These are phyloP conservation scores for Yueomyces sp. DNA, from an alignment of 1,139 yeast species.

Conservation along the genomic window DNA sequence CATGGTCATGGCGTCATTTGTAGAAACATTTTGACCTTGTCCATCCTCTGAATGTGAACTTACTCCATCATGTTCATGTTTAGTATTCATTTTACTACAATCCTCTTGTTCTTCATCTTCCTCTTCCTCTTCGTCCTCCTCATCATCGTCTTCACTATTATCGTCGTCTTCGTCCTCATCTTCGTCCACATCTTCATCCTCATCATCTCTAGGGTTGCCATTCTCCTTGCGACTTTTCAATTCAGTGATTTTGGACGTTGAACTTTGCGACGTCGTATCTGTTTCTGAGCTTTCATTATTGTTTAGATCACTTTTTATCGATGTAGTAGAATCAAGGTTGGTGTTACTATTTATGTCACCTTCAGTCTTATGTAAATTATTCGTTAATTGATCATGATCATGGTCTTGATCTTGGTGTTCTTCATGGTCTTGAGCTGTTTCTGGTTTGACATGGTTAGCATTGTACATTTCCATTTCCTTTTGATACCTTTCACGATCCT, in stretches of 20 bases:
- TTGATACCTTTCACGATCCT: conserved; percentile 65
- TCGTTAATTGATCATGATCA: not conserved
- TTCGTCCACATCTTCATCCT: conserved; percentile 10
- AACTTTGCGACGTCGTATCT: not conserved
- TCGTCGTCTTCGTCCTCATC: conserved; percentile 11
- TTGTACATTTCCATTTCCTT: conserved; percentile 61
- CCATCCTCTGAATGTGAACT: too few relatives aligned
- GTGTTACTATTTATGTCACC: not conserved
- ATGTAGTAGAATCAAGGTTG: too few relatives aligned
- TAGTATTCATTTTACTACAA: conserved; percentile 10
- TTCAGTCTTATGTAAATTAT: conserved; percentile 5
- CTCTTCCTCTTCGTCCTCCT: conserved; percentile 11
- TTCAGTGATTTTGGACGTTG: not conserved
- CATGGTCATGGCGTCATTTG: conserved; percentile 1
- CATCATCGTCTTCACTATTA: conserved; percentile 5
- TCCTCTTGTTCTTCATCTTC: conserved; percentile 12
- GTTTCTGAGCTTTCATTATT: not conserved
- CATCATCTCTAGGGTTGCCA: conserved; percentile 2
- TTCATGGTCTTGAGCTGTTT: not conserved
- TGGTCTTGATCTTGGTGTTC: not conserved
- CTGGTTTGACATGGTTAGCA: conserved; percentile 7
- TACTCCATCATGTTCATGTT: conserved; percentile 3
- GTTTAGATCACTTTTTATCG: too few relatives aligned
- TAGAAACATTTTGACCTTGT: not conserved
- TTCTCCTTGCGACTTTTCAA: conserved; percentile 1